These are phyloP conservation scores for Candida lessepsii DNA, from an alignment of 805 yeast species.

Conservation along the genomic window DNA sequence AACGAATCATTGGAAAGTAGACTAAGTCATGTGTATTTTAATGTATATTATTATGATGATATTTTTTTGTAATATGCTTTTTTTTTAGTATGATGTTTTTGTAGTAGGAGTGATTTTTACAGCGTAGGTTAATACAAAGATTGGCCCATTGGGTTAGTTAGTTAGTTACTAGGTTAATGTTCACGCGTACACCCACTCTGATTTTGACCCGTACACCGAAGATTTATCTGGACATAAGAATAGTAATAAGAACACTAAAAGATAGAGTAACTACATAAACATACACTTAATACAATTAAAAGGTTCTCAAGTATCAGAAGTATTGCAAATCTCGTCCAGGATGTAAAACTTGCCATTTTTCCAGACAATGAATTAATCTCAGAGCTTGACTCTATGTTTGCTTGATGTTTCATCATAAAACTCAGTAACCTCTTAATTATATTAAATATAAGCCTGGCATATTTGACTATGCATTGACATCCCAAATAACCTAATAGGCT, in stretches of 20 bases:
- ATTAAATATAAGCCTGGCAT: conserved; percentile 49
- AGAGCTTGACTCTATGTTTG: conserved; percentile 93
- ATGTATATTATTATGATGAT: conserved; percentile 8
- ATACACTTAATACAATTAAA: conserved; percentile 10
- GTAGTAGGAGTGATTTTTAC: no score
- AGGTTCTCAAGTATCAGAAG: conserved; percentile 29
- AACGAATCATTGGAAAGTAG: conserved; percentile 46
- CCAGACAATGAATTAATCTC: conserved; percentile 55
- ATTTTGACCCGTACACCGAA: no score
- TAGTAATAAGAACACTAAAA: no score
- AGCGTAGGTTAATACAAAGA: no score
- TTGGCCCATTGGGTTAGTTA: no score
- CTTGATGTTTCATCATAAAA: conserved; percentile 68
- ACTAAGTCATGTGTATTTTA: conserved; percentile 18
- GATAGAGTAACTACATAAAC: no score
- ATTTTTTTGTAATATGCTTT: no score
- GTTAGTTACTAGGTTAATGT: no score
- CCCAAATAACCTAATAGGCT: no score
- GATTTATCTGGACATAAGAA: no score
- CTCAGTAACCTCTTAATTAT: conserved; percentile 20
- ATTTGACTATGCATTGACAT: conserved; percentile 56
- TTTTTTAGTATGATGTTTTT: no score
- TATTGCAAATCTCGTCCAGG: conserved; percentile 71
- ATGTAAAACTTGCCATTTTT: conserved; percentile 41
- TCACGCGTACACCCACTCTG: no score